Evolutionary conservation across 768 basidiomycete species (phyloP).

Genomic region (Mycena venus): DNA sequence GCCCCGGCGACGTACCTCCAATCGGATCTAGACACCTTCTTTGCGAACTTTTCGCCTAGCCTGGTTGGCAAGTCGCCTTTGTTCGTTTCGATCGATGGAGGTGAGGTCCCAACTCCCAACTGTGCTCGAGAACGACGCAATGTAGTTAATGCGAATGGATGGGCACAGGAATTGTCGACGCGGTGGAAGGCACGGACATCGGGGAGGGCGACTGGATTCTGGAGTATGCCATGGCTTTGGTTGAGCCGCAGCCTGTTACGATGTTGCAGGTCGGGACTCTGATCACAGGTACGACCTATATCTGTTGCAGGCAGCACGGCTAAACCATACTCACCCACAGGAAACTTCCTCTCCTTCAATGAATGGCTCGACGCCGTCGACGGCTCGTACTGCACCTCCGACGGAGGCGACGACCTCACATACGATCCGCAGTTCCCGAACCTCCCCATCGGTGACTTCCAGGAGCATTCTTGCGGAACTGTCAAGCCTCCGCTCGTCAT

Average conservation of each 20-base stretch:
- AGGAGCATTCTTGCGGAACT: slow-evolving; percentile 53
- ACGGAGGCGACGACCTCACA: slow-evolving; percentile 49
- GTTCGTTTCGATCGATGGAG: slow-evolving; percentile 62
- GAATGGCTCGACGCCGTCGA: slow-evolving; percentile 54
- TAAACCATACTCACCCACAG: slow-evolving; percentile 10
- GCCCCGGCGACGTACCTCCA: slow-evolving; percentile 57
- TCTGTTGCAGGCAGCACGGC: not conserved
- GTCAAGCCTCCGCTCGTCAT: slow-evolving; percentile 56
- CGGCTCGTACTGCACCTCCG: slow-evolving; percentile 49
- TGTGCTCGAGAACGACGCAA: not conserved
- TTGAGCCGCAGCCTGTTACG: slow-evolving; percentile 45
- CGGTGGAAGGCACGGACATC: slow-evolving; percentile 40
- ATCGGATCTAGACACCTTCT: slow-evolving; percentile 59
- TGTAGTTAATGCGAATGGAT: not conserved
- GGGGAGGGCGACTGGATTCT: slow-evolving; percentile 61
- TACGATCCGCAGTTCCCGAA: slow-evolving; percentile 49
- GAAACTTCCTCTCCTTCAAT: slow-evolving; percentile 45
- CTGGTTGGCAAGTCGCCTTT: slow-evolving; percentile 56
- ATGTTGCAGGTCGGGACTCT: slow-evolving; percentile 49
- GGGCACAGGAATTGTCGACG: slow-evolving; percentile 30
- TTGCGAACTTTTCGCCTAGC: slow-evolving; percentile 52
- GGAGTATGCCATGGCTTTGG: slow-evolving; percentile 59
- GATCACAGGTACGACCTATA: slow-evolving; percentile 33
- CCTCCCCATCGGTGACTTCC: slow-evolving; percentile 44
- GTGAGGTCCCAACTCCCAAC: slow-evolving; percentile 34